Evolutionary conservation across 2,329 filamentous ascomycete genomes (phyloP), one percentile per base, ranked within the genome.

Genomic region (Triangularia verruculosa): DNA sequence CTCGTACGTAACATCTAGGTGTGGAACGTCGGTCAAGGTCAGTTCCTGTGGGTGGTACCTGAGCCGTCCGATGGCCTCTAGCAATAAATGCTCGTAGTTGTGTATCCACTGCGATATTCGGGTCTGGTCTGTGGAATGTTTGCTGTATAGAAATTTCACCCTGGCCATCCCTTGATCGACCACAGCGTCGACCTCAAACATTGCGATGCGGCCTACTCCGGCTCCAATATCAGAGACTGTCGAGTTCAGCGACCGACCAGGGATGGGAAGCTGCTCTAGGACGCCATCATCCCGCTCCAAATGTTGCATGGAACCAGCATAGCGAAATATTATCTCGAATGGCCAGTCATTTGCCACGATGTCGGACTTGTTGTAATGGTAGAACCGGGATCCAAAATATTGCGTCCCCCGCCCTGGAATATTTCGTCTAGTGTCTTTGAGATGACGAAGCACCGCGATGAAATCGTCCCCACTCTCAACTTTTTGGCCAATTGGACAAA

Each of bases 261-360:
- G 78, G 0, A 79, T 71, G 2, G 75, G 66, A 0, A 82, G 69
- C 30, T 82, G 80, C 63, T 82, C 77, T 8, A 88, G 77, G 1
- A 87, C 73, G 1, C 80, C 78, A 52, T 82, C 79, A 9, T 78
- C 74, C 1, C 76, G 76, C 58, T 82, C 79, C 0, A 83, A 70
- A n/a, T 81, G 78, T 57, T 83, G 79, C 15, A 80, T 73, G 0
- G 79, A 78, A 3, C 84, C 83, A 1, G 80, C 75, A 67, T 83
- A 85, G 62, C 79, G 86, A 71, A 88, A 86, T 32, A 86, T 78
- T 39, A 88, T 76, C 70, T 88, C 86, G 56, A 87, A 79, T 0
- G 83, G 83, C 64, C 78, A 78, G 47, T 82, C 78, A 1, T 75
- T 70, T 0, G 71, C 67, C 59, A 71, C 75, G 53, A 76, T 68